Conservation (phyloP, 305 asterid genomes). For the Solanum aculeatissimum region DNA sequence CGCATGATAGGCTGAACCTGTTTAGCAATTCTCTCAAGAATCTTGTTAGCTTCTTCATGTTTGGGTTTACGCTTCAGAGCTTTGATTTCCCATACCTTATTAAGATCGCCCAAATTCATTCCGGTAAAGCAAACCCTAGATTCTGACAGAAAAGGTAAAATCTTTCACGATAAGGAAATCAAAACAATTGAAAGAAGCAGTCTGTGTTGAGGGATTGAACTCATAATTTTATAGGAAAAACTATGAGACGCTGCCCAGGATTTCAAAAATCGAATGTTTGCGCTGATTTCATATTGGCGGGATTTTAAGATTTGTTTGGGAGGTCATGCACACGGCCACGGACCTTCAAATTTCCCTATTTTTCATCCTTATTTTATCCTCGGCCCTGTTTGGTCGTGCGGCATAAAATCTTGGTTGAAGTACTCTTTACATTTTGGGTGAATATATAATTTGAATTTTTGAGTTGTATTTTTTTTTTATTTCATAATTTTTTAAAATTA, state of each 20-base stretch:
- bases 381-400: no score
- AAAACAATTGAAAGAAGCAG: background rate
- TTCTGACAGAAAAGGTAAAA: background rate
- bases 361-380: no score
- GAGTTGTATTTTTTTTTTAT: no score
- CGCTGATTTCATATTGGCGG: background rate
- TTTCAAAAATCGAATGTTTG: background rate
- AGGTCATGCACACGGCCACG: background rate
- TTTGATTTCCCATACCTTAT: conserved; percentile 81
- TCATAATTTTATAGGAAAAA: background rate
- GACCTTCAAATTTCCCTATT: no score
- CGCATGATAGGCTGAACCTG: conserved; percentile 96
- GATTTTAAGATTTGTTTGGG: background rate
- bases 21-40: conserved; percentile 60
- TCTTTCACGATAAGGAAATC: background rate
- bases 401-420: no score
- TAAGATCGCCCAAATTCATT: conserved; percentile 60
- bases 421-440: no score
- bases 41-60: conserved; percentile 57
- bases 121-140: conserved; percentile 21
- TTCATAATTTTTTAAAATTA: no score
- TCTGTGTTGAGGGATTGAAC: background rate
- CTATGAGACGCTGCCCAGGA: background rate
- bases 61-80: conserved; percentile 66
- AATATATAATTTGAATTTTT: no score